phyloP scores from a whole-genome alignment of 2,329 filamentous ascomycete genomes.

The Aspergillus clavatus region DNA sequence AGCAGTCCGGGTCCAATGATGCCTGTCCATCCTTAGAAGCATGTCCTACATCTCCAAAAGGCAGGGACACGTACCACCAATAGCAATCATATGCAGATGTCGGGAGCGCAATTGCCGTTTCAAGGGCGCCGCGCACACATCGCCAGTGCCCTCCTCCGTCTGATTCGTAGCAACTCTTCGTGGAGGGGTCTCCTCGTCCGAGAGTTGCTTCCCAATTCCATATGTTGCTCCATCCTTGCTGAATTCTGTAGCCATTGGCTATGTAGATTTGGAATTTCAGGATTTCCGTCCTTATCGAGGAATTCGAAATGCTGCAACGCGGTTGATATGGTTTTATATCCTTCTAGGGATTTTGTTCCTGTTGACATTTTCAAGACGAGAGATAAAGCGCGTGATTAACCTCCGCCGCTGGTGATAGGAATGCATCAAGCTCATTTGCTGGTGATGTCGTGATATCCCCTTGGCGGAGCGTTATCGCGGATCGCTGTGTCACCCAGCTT shows the following conservation, averaged over 20 bases:
- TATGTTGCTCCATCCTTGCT: neutral
- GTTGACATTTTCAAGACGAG: neutral
- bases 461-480: neutral
- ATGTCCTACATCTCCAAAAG: neutral
- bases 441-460: neutral
- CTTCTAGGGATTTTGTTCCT: neutral
- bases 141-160: neutral
- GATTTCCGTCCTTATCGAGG: no score
- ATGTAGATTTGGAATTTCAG: no score
- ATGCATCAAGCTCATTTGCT: neutral
- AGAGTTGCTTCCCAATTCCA: neutral
- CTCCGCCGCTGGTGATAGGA: neutral
- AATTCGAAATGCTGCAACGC: no score
- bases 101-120: conserved; percentile 50
- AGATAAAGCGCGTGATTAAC: neutral
- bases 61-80: conserved; percentile 46
- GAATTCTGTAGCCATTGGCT: neutral
- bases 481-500: neutral
- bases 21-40: conserved; percentile 38
- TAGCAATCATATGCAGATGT: conserved; percentile 63
- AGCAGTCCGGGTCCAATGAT: conserved; percentile 66
- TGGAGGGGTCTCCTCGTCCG: neutral
- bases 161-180: neutral
- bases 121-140: conserved; percentile 21
- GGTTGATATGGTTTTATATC: neutral